These are phyloP conservation scores for Blastobotrys chiropterorum DNA, from an alignment of 805 yeast species.

Conservation along the genomic window DNA sequence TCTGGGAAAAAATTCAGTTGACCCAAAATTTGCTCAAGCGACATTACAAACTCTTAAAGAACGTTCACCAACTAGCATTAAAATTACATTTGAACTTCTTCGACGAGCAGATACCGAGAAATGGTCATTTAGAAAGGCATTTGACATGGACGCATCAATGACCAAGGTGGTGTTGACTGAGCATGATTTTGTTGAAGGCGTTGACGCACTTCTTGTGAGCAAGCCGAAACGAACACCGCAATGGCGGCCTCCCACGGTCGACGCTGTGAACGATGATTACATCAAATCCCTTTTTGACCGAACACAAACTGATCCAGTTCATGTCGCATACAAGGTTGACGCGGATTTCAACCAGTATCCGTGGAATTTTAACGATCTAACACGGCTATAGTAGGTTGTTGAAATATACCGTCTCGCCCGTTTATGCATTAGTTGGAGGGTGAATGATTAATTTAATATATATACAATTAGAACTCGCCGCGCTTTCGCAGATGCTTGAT, in stretches of 20 bases:
- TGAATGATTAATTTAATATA: neutral
- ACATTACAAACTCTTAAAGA: constrained; percentile 48
- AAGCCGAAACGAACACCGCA: constrained; percentile 49
- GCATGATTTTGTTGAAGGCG: constrained; percentile 45
- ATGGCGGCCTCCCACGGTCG: constrained; percentile 39
- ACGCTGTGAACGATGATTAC: constrained; percentile 24
- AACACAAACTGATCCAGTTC: neutral
- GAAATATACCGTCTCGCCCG: too few species aligned
- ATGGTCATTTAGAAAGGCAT: constrained; percentile 54
- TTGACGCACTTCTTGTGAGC: constrained; percentile 36
- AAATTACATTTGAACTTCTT: constrained; percentile 60
- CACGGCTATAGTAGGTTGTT: neutral
- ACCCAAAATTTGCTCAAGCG: constrained; percentile 51
- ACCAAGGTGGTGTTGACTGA: constrained; percentile 68
- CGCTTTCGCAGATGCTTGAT: constrained; percentile 50
- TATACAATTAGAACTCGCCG: constrained; percentile 51
- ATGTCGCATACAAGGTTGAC: neutral
- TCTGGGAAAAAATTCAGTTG: constrained; percentile 35
- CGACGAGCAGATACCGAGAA: constrained; percentile 43
- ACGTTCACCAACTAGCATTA: constrained; percentile 70
- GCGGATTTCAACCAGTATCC: neutral
- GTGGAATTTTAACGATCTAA: neutral
- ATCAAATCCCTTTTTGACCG: neutral
- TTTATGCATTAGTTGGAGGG: too few species aligned
- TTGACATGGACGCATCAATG: constrained; percentile 63